A percentile compares a stretch with the other conserved stretches of the same genome.
Evolutionary conservation across 768 basidiomycete species (phyloP).

Genomic region (Pleurotus salmoneostramineus): DNA sequence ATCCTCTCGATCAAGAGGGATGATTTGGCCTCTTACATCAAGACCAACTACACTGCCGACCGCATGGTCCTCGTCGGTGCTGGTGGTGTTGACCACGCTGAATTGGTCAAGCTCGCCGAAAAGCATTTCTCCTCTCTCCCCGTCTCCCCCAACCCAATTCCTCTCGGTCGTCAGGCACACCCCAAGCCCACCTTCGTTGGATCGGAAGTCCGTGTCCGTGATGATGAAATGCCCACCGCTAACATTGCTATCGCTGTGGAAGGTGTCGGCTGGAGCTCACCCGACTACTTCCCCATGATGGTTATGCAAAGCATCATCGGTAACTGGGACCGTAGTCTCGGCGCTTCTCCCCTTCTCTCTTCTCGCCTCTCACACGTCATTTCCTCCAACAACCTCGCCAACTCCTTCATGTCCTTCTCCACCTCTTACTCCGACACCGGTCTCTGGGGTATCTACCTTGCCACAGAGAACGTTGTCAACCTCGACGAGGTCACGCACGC

Average conservation of each 20-base stretch:
- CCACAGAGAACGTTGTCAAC: conserved; percentile 91
- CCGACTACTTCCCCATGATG: conserved; percentile 99
- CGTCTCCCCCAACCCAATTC: conserved; percentile 81
- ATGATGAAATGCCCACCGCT: conserved; percentile 85
- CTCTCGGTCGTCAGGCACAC: conserved; percentile 77
- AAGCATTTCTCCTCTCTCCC: conserved; percentile 90
- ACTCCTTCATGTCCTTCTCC: conserved; percentile 99
- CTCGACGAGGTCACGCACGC: conserved; percentile 93
- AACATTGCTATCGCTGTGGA: conserved; percentile 97
- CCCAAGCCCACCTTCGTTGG: conserved; percentile 83
- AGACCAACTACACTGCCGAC: conserved; percentile 97
- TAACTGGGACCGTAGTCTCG: conserved; percentile 98
- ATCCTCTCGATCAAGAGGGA: conserved; percentile 93
- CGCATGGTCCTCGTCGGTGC: conserved; percentile 98
- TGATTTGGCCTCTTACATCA: conserved; percentile 88
- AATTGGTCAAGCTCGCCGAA: conserved; percentile 93
- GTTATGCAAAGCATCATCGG: conserved; percentile 97
- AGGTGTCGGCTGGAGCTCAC: conserved; percentile 96
- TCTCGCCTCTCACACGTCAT: conserved; percentile 91
- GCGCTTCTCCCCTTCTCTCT: conserved; percentile 83
- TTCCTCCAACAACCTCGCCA: conserved; percentile 92
- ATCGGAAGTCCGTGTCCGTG: conserved; percentile 92
- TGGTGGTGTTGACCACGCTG: conserved; percentile 89
- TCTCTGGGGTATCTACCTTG: conserved; percentile 97
- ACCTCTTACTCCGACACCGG: conserved; percentile 99